Evolutionary conservation across 2,329 filamentous ascomycete species (phyloP).

Genomic region (Colletotrichum lentis): DNA sequence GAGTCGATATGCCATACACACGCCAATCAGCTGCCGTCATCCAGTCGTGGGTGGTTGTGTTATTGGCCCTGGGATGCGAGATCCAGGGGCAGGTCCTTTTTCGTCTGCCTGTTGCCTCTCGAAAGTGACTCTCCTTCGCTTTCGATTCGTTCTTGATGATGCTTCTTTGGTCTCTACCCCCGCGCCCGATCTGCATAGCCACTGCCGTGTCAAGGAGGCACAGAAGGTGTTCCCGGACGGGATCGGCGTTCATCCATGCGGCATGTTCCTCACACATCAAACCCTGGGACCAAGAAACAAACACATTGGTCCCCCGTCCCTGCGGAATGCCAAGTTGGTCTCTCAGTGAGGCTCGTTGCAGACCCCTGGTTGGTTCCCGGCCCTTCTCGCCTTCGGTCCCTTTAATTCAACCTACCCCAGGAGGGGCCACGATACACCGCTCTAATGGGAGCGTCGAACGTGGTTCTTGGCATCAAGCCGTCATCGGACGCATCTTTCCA

Average conservation of each 20-base stretch:
- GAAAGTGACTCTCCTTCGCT: neutral
- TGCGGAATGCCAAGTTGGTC: neutral
- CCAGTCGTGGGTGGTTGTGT: neutral
- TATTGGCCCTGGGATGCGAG: neutral
- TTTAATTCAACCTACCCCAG: constrained; percentile 34
- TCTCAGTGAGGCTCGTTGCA: constrained; percentile 13
- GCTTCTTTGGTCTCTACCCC: neutral
- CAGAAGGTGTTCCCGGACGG: constrained; percentile 3
- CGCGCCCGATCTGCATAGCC: constrained; percentile 6
- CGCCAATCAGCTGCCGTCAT: neutral
- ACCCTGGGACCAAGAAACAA: neutral
- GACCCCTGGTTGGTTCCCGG: constrained; percentile 26
- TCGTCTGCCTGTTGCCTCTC: neutral
- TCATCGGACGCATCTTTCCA: constrained; percentile 2
- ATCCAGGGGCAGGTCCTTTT: neutral
- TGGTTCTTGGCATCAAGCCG: neutral
- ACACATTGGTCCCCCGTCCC: too few species aligned
- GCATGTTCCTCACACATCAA: neutral
- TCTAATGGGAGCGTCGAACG: constrained; percentile 12
- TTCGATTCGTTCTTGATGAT: constrained; percentile 28
- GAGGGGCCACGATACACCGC: constrained; percentile 2
- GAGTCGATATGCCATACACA: neutral
- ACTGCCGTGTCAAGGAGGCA: constrained; percentile 30
- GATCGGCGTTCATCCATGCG: constrained; percentile 8
- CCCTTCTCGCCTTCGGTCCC: constrained; percentile 12